phyloP scores from a whole-genome alignment of 179 eudicot genomes.

The Camellia oleifera region DNA sequence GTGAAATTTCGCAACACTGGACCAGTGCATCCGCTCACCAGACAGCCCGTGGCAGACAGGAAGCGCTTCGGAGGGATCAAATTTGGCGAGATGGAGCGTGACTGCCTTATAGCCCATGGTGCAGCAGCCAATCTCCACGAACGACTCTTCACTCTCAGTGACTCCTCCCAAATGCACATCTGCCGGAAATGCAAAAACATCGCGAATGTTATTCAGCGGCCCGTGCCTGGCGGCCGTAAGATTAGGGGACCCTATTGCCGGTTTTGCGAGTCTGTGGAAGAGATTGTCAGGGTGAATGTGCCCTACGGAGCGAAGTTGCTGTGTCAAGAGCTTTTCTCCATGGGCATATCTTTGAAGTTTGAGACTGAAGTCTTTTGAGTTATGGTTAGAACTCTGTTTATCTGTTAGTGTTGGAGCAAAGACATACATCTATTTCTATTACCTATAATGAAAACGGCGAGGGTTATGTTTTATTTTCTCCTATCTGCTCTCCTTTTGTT shows the following conservation, averaged over 20 bases:
- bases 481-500: no score
- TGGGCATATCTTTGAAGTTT: constrained; percentile 86
- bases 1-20: no score
- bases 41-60: no score
- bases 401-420: neutral
- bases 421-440: neutral
- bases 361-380: constrained; percentile 47
- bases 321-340: constrained; percentile 27
- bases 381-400: neutral
- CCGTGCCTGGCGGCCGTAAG: constrained; percentile 65
- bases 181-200: constrained; percentile 32
- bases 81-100: constrained; percentile 92
- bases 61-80: constrained; percentile 79
- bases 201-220: constrained; percentile 69
- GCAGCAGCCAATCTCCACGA: constrained; percentile 91
- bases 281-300: constrained; percentile 31
- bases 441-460: no score
- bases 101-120: constrained; percentile 89
- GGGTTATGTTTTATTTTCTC: no score
- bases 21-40: no score
- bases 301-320: no score
- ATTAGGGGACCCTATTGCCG: constrained; percentile 81
- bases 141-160: constrained; percentile 77
- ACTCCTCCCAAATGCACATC: no score
- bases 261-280: constrained; percentile 70